Evolutionary conservation across 768 basidiomycete genomes (phyloP), one percentile per base, ranked within the genome.

Genomic region (Cyclocybe cylindracea): DNA sequence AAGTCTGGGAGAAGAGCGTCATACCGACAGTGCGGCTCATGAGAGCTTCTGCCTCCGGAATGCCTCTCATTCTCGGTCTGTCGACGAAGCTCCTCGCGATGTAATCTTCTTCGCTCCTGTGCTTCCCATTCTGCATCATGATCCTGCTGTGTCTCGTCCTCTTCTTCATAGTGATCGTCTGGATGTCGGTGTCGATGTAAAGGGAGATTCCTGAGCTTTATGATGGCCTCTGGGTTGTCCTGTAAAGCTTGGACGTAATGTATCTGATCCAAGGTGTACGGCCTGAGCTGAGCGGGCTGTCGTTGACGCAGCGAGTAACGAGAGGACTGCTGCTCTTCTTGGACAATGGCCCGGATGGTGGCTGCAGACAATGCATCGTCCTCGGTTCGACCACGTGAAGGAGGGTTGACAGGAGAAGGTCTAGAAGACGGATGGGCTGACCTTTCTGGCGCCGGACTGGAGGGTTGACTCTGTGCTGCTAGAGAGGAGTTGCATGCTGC

Each of bases 221-320:
- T 75, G 39, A 90, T 81, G 1, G 89, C 89, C 16, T 90, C 89
- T 2, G 87, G 88, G 54, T 76, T 78, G 1, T 62, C 57, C 31
- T 72, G 73, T 55, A 90, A 66, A 45, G 77, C 73, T 10, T 66
- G 64, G 49, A 80, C 76, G 62, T 90, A 90, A 35, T 66, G 37
- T 9, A 70, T 38, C 46, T 78, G 70, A 51, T 90, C 87, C 33
- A 76, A 75, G 9, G 72, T 74, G 58, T 85, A 91, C 1, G 89
- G 89, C 10, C 79, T 75, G 11, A 83, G 53, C 60, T 91, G 89
- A 14, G 76, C 71, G 35, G 75, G 65, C 32, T 77, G 69, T 16
- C 89, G 79, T 41, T 62, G 59, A 34, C 88, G 83, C 35, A 89
- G 69, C 1, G 79, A 68, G 62, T 87, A 87, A 32, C 84, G 72